Evolutionary conservation across 2,329 filamentous ascomycete genomes (phyloP), one percentile per base, ranked within the genome.

Genomic region (Colletotrichum echinochloae): DNA sequence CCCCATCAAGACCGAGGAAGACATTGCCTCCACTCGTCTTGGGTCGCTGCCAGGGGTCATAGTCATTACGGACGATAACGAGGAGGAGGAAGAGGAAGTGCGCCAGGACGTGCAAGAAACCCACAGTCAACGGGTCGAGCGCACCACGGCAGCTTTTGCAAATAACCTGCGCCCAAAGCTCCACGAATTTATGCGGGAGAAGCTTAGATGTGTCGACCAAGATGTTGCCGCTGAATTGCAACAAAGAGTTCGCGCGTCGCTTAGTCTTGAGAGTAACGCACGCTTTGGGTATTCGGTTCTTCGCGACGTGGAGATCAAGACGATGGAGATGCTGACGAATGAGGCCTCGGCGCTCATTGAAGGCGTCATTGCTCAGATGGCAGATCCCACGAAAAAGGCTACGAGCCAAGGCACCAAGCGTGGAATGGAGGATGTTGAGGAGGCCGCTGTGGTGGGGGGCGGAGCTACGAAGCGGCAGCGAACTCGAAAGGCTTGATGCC

Each of bases 211-310:
- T 3, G 23, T 8, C 14, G 9, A 26, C 12, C 12, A 28, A 49
- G 23, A 49, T 18, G 48, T 26, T 49, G 14, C 48, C 14, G 3
- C 48, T 16, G 1, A 28, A 28, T 18, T 28, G 14, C 48, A 49
- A 8, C 12, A 3, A 18, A 28, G 1, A 12, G 28, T 14, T 2
- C 26, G 48, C 12, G 18, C 3, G 0, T 8, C 1, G 1, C 12
- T 49, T 6, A 6, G 26, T 49, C 23, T 7, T 14, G 23, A 49
- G 14, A 18, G 23, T 8, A 49, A 49, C 18, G 23, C 23, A 18
- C 48, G 18, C 26, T 28, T 49, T 49, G 48, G 48, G 23, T 49
- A 28, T 14, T 28, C 23, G 16, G 2, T 49, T 18, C 23, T 49
- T 16, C 48, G 48, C 48, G 26, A 49, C 3, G 48, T 49, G 14